Conservation (phyloP, 805 yeast species). For the Saturnispora kantuleensis region DNA sequence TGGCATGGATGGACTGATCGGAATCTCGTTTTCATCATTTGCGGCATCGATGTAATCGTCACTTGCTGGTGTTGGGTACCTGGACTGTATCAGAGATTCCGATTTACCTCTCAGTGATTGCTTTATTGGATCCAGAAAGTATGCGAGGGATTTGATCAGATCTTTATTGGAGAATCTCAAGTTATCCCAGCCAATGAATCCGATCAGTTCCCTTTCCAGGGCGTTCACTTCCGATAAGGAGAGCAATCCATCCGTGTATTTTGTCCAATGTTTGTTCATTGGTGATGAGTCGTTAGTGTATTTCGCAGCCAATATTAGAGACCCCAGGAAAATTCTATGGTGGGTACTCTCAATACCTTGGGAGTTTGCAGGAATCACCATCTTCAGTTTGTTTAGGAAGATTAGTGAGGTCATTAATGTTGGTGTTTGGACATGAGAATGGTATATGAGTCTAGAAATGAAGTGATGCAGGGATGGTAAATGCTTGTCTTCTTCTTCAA, state of each 20-base stretch:
- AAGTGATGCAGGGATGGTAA: slow-evolving; percentile 47
- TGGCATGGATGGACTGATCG: slow-evolving; percentile 9
- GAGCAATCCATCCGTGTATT: slow-evolving; percentile 81
- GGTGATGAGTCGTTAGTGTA: slow-evolving; percentile 90
- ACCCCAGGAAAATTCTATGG: slow-evolving; percentile 85
- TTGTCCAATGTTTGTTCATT: slow-evolving; percentile 91
- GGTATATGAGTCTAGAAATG: slow-evolving; percentile 60
- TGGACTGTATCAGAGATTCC: slow-evolving; percentile 8
- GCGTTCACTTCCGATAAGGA: slow-evolving; percentile 73
- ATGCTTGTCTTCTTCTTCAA: slow-evolving; percentile 7
- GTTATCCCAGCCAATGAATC: slow-evolving; percentile 72
- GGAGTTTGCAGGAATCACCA: slow-evolving; percentile 75
- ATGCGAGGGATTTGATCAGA: slow-evolving; percentile 56
- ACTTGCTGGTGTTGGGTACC: neutral
- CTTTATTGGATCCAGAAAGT: slow-evolving; percentile 70
- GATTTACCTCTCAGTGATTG: slow-evolving; percentile 28
- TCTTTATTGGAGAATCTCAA: slow-evolving; percentile 63
- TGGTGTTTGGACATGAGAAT: slow-evolving; percentile 90
- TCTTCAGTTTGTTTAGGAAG: slow-evolving; percentile 67
- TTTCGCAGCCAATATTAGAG: slow-evolving; percentile 87
- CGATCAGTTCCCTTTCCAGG: slow-evolving; percentile 81
- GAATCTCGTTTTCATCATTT: neutral
- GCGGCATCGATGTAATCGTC: neutral
- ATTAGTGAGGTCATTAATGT: slow-evolving; percentile 90
- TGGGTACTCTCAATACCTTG: slow-evolving; percentile 88